phyloP scores from a whole-genome alignment of 805 yeast genomes.

The Monosporozyma yasuniensis region DNA sequence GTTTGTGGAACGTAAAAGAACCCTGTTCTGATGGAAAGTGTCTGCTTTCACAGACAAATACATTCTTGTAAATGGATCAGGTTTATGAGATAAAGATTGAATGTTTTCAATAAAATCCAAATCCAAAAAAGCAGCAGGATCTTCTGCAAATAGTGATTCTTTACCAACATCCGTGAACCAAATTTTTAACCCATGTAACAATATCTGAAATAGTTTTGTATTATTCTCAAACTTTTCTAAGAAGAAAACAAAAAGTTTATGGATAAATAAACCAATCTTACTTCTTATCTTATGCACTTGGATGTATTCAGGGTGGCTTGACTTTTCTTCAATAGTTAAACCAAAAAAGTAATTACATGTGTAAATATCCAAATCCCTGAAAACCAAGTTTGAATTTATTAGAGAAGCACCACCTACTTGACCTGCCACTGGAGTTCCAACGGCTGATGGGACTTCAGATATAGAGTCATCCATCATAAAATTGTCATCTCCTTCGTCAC shows the following conservation, averaged over 20 bases:
- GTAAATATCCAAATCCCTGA: slow-evolving; percentile 55
- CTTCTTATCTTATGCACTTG: slow-evolving; percentile 54
- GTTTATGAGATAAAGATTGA: slow-evolving; percentile 52
- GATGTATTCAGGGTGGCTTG: slow-evolving; percentile 35
- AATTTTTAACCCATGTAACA: slow-evolving; percentile 55
- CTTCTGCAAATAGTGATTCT: slow-evolving; percentile 52
- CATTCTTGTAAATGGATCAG: slow-evolving; percentile 69
- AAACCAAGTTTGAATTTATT: neutral
- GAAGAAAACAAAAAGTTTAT: slow-evolving; percentile 44
- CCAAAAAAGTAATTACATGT: slow-evolving; percentile 61
- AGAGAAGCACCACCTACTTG: neutral
- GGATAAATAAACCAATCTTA: slow-evolving; percentile 54
- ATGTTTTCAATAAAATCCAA: slow-evolving; percentile 48
- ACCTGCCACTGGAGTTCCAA: slow-evolving; percentile 27
- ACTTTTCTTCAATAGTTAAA: slow-evolving; percentile 37
- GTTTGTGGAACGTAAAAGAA: slow-evolving; percentile 60
- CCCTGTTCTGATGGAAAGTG: slow-evolving; percentile 65
- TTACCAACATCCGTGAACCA: slow-evolving; percentile 79
- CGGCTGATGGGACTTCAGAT: slow-evolving; percentile 34
- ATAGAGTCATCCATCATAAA: slow-evolving; percentile 34
- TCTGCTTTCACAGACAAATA: slow-evolving; percentile 66
- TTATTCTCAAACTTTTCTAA: slow-evolving; percentile 48
- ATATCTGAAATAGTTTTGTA: slow-evolving; percentile 50
- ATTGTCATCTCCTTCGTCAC: slow-evolving; percentile 12
- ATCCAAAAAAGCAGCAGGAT: slow-evolving; percentile 45